These are phyloP conservation scores for Thelonectria blattea DNA, from an alignment of 2,329 filamentous ascomycete species.

Conservation along the genomic window DNA sequence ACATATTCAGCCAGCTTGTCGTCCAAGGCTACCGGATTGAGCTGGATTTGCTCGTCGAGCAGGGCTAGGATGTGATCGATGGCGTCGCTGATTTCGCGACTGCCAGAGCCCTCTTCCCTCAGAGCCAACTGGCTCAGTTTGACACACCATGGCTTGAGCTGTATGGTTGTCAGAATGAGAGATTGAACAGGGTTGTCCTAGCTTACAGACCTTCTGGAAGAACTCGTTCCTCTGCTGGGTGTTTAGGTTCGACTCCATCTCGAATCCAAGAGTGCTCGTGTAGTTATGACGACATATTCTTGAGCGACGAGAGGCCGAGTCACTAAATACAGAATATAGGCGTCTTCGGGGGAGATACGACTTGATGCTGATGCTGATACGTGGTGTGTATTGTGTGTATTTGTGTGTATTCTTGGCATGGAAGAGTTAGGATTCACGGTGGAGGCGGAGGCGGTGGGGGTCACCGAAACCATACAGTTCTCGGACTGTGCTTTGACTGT, in stretches of 20 bases:
- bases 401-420: neutral
- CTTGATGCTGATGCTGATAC: neutral
- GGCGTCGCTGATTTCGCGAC: conserved; percentile 54
- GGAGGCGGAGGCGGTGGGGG: conserved; percentile 1
- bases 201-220: conserved; percentile 39
- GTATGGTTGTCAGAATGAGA: conserved; percentile 14
- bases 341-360: neutral
- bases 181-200: neutral
- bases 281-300: conserved; percentile 33
- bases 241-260: conserved; percentile 36
- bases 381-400: too few species aligned
- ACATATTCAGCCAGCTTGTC: conserved; percentile 89
- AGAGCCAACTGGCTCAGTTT: conserved; percentile 64
- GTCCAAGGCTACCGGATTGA: conserved; percentile 65
- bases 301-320: neutral
- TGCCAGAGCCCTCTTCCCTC: conserved; percentile 50
- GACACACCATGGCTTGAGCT: conserved; percentile 70
- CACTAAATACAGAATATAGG: neutral
- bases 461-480: neutral
- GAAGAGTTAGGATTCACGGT: neutral
- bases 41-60: conserved; percentile 51
- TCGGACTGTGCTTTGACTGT: neutral
- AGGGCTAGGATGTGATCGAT: conserved; percentile 53
- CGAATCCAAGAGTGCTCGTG: conserved; percentile 29
- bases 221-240: conserved; percentile 39